Base-by-base conservation (phyloP, 2,329 filamentous ascomycete genomes). In the Colletotrichum sp. region DNA sequence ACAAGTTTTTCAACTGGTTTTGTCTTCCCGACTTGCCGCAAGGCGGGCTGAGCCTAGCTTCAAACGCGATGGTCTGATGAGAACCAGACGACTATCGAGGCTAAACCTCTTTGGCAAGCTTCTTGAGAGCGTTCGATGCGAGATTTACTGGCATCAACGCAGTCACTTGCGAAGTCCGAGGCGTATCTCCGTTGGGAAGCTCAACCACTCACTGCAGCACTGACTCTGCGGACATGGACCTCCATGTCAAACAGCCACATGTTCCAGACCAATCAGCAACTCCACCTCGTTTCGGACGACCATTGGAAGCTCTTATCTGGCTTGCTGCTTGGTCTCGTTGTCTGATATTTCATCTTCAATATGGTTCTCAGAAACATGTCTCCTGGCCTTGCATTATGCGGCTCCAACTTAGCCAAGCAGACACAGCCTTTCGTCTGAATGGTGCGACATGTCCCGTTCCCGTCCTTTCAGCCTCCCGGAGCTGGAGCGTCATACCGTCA, bases 381-480 rank as follows among this genome's bases (percentile, higher is more conserved):
- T 67, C 57, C 21, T 49, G 57, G 57, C 62, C 69, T 55, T 69
- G 49, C 70, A 75, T 75, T 36, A 68, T 75, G 72, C 62, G 52
- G 69, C 69, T 55, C 30, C 57, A 18, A 32, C 16, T 30, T 1
- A 30, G 32, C 13, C 18, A 63, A 57, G 52, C 63, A 24, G 15
- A 49, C 39, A 73, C 64, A 55, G 65, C 36, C 71, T 72, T 63
- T 76, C 73, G 70, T 76, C 70, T 44, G 32, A 69, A 69, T 28
- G 64, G 63, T 76, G 73, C 73, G 70, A 76, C 70, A 5, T 57
- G 70, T 69, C 57, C 73, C 70, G 70, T 64, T 68, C 70, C 57
- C 59, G 70, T 34, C 62, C 24, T 52, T 60, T 64, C 70, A 57
- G 64, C 57, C 39, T 63, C 39, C 57, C 39, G 44, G 44, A 26